Evolutionary conservation across 2,329 filamentous ascomycete species (phyloP).

Genomic region (Helicocarpus griseus): DNA sequence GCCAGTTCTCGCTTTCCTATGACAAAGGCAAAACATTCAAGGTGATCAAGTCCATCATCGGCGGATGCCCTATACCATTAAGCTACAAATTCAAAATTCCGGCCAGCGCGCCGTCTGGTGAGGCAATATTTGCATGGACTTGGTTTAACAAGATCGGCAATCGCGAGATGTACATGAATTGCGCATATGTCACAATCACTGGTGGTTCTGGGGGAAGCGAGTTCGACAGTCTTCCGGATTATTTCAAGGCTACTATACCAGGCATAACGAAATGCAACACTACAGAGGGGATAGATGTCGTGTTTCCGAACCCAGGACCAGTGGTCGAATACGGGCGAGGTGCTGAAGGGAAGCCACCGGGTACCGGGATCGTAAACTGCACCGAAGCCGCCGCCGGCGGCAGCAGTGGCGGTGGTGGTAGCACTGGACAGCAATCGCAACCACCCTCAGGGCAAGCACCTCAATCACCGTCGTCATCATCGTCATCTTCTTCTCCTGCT

Average conservation of each 20-base stretch:
- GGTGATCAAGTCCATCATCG: conserved; percentile 56
- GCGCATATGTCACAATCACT: conserved; percentile 57
- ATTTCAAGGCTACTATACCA: conserved; percentile 11
- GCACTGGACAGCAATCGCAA: background rate
- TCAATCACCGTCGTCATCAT: conserved; percentile 1
- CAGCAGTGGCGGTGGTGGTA: no score
- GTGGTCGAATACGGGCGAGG: conserved; percentile 9
- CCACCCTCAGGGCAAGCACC: background rate
- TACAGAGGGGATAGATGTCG: conserved; percentile 2
- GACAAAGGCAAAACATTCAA: conserved; percentile 61
- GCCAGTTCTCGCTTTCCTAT: conserved; percentile 66
- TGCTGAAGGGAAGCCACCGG: background rate
- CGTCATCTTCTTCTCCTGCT: background rate
- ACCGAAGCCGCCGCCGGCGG: background rate
- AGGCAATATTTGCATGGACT: conserved; percentile 64
- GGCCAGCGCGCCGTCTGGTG: conserved; percentile 47
- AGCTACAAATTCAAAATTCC: conserved; percentile 60
- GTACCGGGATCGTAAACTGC: background rate
- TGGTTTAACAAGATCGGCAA: conserved; percentile 62
- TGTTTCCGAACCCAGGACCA: conserved; percentile 9
- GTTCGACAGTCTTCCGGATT: conserved; percentile 5
- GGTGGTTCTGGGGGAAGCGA: conserved; percentile 9
- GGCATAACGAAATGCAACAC: conserved; percentile 7
- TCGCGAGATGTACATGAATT: conserved; percentile 61
- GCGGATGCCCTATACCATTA: conserved; percentile 43